phyloP scores from a whole-genome alignment of 345 rosid genomes.

The Crucihimalaya himalaica region DNA sequence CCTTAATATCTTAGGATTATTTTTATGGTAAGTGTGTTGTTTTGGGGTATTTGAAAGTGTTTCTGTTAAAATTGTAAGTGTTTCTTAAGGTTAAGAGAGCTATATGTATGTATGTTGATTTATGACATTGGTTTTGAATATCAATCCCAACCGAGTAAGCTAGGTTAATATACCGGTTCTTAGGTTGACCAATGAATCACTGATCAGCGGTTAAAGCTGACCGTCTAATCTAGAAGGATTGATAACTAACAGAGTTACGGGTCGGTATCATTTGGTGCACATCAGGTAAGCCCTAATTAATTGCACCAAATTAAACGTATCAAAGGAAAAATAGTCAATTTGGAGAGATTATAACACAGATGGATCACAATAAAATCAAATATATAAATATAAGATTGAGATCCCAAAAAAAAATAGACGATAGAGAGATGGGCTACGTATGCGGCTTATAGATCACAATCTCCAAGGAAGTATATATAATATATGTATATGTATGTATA shows the following conservation, averaged over 20 bases:
- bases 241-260: conserved; percentile 3
- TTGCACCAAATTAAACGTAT: not conserved
- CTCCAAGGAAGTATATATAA: conserved; percentile 26
- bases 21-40: not conserved
- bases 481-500: not conserved
- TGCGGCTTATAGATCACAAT: conserved; percentile 43
- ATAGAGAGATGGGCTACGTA: conserved; percentile 44
- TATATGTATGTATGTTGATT: not conserved
- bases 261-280: conserved; percentile 19
- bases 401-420: conserved; percentile 31
- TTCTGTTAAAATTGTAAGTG: too few species aligned
- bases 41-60: not conserved
- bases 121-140: not conserved
- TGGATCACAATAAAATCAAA: not conserved
- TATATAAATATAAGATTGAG: conserved; percentile 6
- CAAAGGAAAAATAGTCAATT: conserved; percentile 6
- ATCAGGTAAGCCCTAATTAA: conserved; percentile 25
- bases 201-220: conserved; percentile 3
- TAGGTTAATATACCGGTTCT: not conserved
- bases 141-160: not conserved
- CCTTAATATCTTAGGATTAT: too few species aligned
- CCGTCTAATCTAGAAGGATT: conserved; percentile 1
- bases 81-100: too few species aligned
- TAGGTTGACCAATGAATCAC: not conserved
- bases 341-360: conserved; percentile 14